Conservation (phyloP, 345 rosid species). For the Pseudoturritis turrita region DNA sequence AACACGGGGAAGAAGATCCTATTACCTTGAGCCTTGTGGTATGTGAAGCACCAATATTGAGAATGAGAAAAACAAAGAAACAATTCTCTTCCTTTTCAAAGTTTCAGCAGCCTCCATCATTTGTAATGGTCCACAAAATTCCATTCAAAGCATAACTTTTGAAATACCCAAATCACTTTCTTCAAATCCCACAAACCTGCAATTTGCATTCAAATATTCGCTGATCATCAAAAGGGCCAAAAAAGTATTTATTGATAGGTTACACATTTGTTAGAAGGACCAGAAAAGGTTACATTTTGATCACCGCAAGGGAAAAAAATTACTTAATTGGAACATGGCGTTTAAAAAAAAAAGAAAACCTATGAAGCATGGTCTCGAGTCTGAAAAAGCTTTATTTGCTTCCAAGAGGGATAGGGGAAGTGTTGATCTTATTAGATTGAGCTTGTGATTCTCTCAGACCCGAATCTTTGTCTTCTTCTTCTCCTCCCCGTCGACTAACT, state of each 20-base stretch:
- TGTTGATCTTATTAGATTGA: conserved; percentile 23
- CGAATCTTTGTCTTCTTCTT: conserved; percentile 23
- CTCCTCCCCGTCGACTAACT: conserved; percentile 13
- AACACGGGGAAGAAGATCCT: neutral
- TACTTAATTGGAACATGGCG: conserved; percentile 11
- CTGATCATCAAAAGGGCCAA: neutral
- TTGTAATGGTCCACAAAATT: conserved; percentile 19
- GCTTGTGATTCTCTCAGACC: conserved; percentile 26
- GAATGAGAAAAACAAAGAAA: neutral
- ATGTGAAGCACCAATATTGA: neutral
- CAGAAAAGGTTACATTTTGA: conserved; percentile 15
- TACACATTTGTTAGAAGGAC: conserved; percentile 23
- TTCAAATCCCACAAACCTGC: conserved; percentile 15
- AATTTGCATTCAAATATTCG: neutral
- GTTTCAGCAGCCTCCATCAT: neutral
- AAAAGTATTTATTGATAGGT: conserved; percentile 16
- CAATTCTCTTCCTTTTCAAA: neutral
- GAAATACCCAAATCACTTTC: conserved; percentile 3
- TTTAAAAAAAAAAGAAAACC: neutral
- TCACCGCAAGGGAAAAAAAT: conserved; percentile 13
- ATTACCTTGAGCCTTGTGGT: conserved; percentile 21
- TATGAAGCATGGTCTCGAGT: conserved; percentile 12
- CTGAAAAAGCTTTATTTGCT: conserved; percentile 19
- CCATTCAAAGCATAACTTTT: conserved; percentile 46
- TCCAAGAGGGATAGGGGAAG: conserved; percentile 31